phyloP scores from a whole-genome alignment of 1,284 basidiomycete species.

The Phylloporus gajari region DNA sequence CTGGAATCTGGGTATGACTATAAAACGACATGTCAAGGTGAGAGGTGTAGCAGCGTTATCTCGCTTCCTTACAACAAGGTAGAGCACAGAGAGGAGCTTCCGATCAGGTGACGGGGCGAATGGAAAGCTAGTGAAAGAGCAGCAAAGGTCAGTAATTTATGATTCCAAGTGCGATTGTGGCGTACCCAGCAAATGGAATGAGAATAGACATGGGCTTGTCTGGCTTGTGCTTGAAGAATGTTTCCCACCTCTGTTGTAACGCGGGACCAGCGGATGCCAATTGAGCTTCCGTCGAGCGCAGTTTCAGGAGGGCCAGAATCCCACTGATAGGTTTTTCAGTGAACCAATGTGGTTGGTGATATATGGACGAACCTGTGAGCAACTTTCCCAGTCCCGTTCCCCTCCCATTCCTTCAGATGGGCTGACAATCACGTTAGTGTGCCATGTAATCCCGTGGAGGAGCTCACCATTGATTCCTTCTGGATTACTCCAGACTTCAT shows the following conservation, averaged over 20 bases:
- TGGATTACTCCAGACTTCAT: constrained; percentile 52
- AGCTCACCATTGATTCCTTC: constrained; percentile 48
- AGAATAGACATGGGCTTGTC: constrained; percentile 38
- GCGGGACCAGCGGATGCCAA: constrained; percentile 48
- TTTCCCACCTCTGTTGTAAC: constrained; percentile 52
- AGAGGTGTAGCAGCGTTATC: not conserved
- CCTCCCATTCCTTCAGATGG: not conserved
- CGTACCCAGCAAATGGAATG: constrained; percentile 26
- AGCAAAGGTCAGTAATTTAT: not conserved
- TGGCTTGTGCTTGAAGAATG: constrained; percentile 43
- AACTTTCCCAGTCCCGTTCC: constrained; percentile 11
- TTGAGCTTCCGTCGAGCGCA: constrained; percentile 51
- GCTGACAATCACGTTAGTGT: not conserved
- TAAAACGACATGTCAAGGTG: constrained; percentile 4
- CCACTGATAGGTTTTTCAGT: constrained; percentile 41
- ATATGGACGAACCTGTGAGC: constrained; percentile 53
- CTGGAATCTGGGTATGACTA: constrained; percentile 43
- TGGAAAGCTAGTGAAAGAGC: constrained; percentile 17
- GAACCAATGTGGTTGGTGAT: not conserved
- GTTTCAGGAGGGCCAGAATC: constrained; percentile 51
- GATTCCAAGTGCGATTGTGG: not conserved
- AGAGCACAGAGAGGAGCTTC: constrained; percentile 19
- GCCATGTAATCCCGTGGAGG: not conserved
- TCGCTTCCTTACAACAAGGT: constrained; percentile 27
- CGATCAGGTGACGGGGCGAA: not conserved